Base-by-base conservation (phyloP, 768 basidiomycete species). In the Leccinellum luteum region DNA sequence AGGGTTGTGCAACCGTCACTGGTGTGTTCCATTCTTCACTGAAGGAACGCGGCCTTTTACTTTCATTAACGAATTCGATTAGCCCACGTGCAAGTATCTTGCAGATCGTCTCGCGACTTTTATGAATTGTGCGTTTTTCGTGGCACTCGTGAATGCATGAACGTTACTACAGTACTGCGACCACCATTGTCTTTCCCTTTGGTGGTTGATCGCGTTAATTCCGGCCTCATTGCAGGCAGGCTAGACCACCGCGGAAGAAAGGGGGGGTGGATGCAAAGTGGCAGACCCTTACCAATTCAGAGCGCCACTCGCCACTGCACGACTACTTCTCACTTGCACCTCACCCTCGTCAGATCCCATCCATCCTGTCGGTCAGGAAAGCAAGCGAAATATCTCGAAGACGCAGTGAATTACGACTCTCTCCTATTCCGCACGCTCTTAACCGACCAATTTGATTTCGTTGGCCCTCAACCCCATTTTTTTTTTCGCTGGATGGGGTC, bases 391-490 rank as follows among this genome's bases (percentile, higher is more conserved):
- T 67, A 76, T 77, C 15, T 83, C 41, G 19, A 44, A 85, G 63
- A 75, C 72, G 2, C 79, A 79, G 19, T 56, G 62, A 31, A 65
- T 54, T 34, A 62, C 38, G 35, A 56, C 60, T 5, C 14, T 47
- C 41, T 57, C 43, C 58, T 62, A 48, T 63, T 54, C 53, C 30
- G 21, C 23, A 49, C 21, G 21, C 48, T 53, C 47, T 54, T 59
- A 56, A 60, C 56, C 28, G 38, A 32, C 28, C 30, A 60, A 68
- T 63, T 69, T 62, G 52, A 62, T 55, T 59, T 51, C 34, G 27
- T 54, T 55, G 78, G 81, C 82, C 52, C 79, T 87, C 55, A 78
- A 84, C 68, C 80, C 81, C 56, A 60, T 27, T 79, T 81, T 85
- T 81, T 85, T 65, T 85, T 65, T 80, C 81, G 12, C 38, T 41